Base-by-base conservation (phyloP, 495 filamentous ascomycete species). In the Penicillium ochrochloron region DNA sequence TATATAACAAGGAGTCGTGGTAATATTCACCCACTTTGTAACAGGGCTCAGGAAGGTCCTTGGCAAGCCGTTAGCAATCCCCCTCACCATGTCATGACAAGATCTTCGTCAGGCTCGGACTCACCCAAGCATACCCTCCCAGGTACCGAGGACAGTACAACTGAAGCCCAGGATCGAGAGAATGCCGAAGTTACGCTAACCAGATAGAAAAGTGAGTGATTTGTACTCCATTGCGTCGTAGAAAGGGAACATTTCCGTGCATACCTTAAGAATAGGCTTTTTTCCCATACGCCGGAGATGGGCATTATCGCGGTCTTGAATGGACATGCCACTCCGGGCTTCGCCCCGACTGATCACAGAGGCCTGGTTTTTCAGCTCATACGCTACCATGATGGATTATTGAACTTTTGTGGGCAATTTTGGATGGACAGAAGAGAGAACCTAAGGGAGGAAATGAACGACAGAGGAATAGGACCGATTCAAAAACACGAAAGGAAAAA, bases 181-280 rank as follows among this genome's bases (percentile, higher is more conserved):
- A 44, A 44, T 44, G 41, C 41, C 41, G 41, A 44, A 44, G 41
- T 44, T 44, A 44, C 41, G 41, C 41, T 44, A 44, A 44, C 5
- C 34, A 42, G 25, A 17, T 42, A 25, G 33, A 44, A 44, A 44
- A 7, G 41, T 44, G 15, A 44, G 41, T 44, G 17, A 44, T 44
- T 19, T 44, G 41, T 5, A 44, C 41, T 44, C 17, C 7, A 44
- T 44, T 44, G 41, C 41, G 41, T 19, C 41, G 41, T 44, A 17
- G 8, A 44, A 17, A 44, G 41, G 17, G 41, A 44, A 19, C 17
- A 46, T 61, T 35, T 41, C 1, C 17, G 23, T 15, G 19, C 64
- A 58, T 62, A 78, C 76, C 73, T 74, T 78, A 51, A 80, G 69
- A 27, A 80, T 76, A 11, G 76, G 75, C 65, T 75, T 80, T 59